Percentiles rank a stretch among this genome's conserved stretches.
phyloP scores from a whole-genome alignment of 1,284 basidiomycete genomes.

The Ustilago shanxiensis region DNA sequence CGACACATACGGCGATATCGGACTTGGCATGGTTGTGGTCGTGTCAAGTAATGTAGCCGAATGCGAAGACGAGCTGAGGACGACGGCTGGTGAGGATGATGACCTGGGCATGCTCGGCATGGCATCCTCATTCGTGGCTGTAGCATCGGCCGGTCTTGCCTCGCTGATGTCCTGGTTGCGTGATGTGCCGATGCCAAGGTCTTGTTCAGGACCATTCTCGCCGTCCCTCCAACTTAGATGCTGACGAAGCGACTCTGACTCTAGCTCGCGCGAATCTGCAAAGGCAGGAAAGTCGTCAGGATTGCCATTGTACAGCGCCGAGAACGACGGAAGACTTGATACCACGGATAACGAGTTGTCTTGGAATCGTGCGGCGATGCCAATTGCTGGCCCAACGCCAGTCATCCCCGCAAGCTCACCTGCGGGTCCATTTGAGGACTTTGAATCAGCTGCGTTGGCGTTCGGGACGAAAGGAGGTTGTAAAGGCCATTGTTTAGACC shows the following conservation, averaged over 20 bases:
- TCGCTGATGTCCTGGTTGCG: background rate
- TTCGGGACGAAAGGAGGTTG: conserved; percentile 61
- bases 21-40: conserved; percentile 4
- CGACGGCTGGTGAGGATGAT: conserved; percentile 39
- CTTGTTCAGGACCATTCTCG: background rate
- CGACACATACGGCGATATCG: conserved; percentile 21
- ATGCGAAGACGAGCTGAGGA: conserved; percentile 18
- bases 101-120: conserved; percentile 30
- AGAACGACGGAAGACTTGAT: conserved; percentile 61
- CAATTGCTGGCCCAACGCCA: background rate
- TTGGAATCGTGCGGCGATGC: conserved; percentile 22
- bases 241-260: conserved; percentile 19
- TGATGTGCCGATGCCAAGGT: background rate
- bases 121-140: background rate
- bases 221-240: conserved; percentile 28
- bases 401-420: conserved; percentile 4
- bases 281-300: conserved; percentile 64
- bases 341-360: conserved; percentile 44
- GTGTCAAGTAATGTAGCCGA: conserved; percentile 13
- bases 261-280: conserved; percentile 54
- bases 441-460: conserved; percentile 36
- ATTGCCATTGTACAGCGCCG: conserved; percentile 58
- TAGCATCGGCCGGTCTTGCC: background rate
- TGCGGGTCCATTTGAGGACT: conserved; percentile 3
- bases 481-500: conserved; percentile 53